Base-by-base conservation (phyloP, 305 asterid genomes). In the Coffea humblotiana region DNA sequence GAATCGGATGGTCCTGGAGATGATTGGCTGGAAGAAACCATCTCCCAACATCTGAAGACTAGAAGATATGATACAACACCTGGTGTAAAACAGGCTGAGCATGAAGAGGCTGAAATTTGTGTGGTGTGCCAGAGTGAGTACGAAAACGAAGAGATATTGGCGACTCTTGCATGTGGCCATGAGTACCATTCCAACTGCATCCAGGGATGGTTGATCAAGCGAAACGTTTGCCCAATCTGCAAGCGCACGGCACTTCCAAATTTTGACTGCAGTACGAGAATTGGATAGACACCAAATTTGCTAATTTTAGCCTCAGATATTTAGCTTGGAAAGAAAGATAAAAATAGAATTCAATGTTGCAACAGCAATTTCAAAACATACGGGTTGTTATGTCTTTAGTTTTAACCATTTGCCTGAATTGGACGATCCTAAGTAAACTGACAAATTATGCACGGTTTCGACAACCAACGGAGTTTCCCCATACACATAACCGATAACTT, bases 121-220 rank as follows among this genome's bases (percentile, higher is more conserved):
- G 75, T 21, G 29, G 40, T 70, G 43, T 78, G 77, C 37, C 45
- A 18, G 21, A 60, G 19, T 0, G 82, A 72, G 21, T 72, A 16
- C 63, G 73, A 72, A 9, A 52, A 72, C 10, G 29, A 79, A 47
- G 66, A 79, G 82, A 72, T 15, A 3, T 43, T 79, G 3, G 79
- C 52, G 25, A 25, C n/a, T 23, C 49, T 80, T 16, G 56, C 48
- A 2, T 80, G 79, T 1, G 75, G 68, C 21, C 74, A 79, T 1
- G 74, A 79, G 32, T 80, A 72, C 67, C 83, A 79, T 45, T 29
- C 32, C 13, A n/a, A 66, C 2, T 80, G 79, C 75, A 80, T 80
- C 73, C 64, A 64, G 56, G 18, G 51, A 49, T 74, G 79, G 79
- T 35, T 73, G 67, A 6, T 21, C 4, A 8, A 12, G 48, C 51